Evolutionary conservation across 495 filamentous ascomycete genomes (phyloP), one percentile per base, ranked within the genome.

Genomic region (Daldinia caldariorum): DNA sequence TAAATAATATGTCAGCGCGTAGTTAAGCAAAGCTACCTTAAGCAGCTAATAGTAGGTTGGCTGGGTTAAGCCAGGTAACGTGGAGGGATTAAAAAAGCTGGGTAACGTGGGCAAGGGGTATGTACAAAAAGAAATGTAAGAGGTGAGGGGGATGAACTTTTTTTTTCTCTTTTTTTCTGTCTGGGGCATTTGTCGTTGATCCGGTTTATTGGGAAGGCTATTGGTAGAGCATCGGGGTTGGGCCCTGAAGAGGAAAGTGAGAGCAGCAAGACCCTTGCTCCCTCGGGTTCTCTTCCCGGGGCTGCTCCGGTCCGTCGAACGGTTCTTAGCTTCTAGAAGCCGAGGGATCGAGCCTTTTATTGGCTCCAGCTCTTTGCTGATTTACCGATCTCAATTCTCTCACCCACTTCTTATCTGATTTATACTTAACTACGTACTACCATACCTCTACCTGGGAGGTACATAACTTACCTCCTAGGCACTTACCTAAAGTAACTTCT

Each of bases 151-250:
- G 54, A 57, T 43, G n/a, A 37, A 3, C 12, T 38, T 38, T 38
- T 61, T 26, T 26, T 26, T 26, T 26, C 3, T 26, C 26, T 1
- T 26, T 26, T 3, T 58, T 54, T 32, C 54, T 38, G 56, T 41
- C 58, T 64, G 58, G 61, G 63, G 63, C 45, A 10, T 57, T 26
- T 1, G 1, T 26, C 3, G 69, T 65, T 65, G 60, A 71, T 72
- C 70, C 65, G 70, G 65, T 62, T 72, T 72, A 72, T 72, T 72
- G 70, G 61, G 70, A 69, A 69, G 61, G 61, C 66, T 72, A 72
- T 72, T 72, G 70, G 70, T 38, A 69, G 62, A 56, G 57, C 57
- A 54, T 72, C 70, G 70, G 70, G 61, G 56, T 66, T 72, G 39
- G 65, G 32, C 57, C 70, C 54, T 20, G 65, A 72, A 66, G 3